These are phyloP conservation scores for Alternaria conjuncta DNA, from an alignment of 2,329 filamentous ascomycete species.

Conservation along the genomic window DNA sequence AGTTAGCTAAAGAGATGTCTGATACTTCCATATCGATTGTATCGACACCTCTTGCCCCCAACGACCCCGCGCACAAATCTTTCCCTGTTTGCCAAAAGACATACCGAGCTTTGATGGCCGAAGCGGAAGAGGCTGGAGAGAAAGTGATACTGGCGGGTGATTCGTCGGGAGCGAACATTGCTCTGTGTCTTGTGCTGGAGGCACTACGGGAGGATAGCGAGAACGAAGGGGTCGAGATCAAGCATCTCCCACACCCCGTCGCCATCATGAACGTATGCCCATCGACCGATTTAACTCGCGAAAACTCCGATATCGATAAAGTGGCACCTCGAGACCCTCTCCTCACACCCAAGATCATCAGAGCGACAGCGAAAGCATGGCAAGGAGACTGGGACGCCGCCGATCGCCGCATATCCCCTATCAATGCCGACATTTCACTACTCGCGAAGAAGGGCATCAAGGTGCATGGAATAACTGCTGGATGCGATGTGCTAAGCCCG, in stretches of 20 bases:
- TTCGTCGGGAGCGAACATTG: slow-evolving; percentile 63
- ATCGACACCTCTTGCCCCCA: slow-evolving; percentile 62
- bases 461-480: slow-evolving; percentile 61
- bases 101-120: slow-evolving; percentile 52
- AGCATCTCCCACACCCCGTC: slow-evolving; percentile 32
- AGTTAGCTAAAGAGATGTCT: slow-evolving; percentile 53
- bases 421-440: slow-evolving; percentile 54
- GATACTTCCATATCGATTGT: slow-evolving; percentile 56
- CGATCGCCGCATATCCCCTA: slow-evolving; percentile 58
- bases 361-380: slow-evolving; percentile 53
- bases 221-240: slow-evolving; percentile 1
- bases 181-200: slow-evolving; percentile 51
- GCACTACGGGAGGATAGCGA: slow-evolving; percentile 44
- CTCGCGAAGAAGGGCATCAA: slow-evolving; percentile 50
- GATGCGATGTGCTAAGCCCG: slow-evolving; percentile 61
- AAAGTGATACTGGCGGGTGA: slow-evolving; percentile 61
- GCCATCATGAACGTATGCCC: slow-evolving; percentile 57
- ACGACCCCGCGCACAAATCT: slow-evolving; percentile 56
- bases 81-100: slow-evolving; percentile 57
- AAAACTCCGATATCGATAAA: slow-evolving; percentile 53
- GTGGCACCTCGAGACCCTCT: slow-evolving; percentile 55
- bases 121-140: slow-evolving; percentile 50
- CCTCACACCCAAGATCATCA: slow-evolving; percentile 52
- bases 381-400: slow-evolving; percentile 46
- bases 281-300: slow-evolving; percentile 57